Percentiles rank a stretch among this genome's conserved stretches.
phyloP scores from a whole-genome alignment of 495 filamentous ascomycete genomes.

The Annulohypoxylon maeteangense region DNA sequence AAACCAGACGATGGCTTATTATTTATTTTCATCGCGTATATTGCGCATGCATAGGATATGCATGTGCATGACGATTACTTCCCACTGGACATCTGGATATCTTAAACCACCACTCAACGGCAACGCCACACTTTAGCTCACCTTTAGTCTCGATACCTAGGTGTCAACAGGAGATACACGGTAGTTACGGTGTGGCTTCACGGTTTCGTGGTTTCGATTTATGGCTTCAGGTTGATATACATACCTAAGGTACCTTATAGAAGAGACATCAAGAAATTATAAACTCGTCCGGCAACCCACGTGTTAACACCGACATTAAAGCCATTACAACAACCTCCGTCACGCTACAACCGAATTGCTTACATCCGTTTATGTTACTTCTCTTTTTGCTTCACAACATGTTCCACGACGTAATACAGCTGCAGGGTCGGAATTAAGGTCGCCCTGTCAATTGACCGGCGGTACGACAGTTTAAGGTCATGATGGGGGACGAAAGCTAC shows the following conservation, averaged over 20 bases:
- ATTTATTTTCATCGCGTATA: conserved; percentile 15
- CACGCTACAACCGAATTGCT: conserved; percentile 17
- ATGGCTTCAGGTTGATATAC: neutral
- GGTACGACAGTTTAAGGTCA: neutral
- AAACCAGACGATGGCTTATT: conserved; percentile 4
- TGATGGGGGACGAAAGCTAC: conserved; percentile 13
- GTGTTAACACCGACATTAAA: conserved; percentile 8
- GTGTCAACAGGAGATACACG: neutral
- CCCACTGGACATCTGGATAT: neutral
- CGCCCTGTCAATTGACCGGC: conserved; percentile 17
- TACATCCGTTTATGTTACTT: neutral
- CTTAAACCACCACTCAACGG: conserved; percentile 14
- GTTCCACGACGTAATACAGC: conserved; percentile 19
- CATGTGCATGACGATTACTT: conserved; percentile 13
- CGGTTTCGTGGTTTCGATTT: neutral
- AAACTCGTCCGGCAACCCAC: conserved; percentile 11
- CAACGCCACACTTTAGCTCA: conserved; percentile 18
- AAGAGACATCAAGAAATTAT: conserved; percentile 7
- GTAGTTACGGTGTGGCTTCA: neutral
- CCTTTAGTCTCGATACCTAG: conserved; percentile 4
- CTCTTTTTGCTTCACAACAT: conserved; percentile 13
- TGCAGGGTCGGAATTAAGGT: conserved; percentile 14
- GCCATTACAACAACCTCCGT: conserved; percentile 2
- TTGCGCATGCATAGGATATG: conserved; percentile 5
- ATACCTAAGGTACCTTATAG: no score